Conservation (phyloP, 495 filamentous ascomycete species). For the Penicillium canescens region DNA sequence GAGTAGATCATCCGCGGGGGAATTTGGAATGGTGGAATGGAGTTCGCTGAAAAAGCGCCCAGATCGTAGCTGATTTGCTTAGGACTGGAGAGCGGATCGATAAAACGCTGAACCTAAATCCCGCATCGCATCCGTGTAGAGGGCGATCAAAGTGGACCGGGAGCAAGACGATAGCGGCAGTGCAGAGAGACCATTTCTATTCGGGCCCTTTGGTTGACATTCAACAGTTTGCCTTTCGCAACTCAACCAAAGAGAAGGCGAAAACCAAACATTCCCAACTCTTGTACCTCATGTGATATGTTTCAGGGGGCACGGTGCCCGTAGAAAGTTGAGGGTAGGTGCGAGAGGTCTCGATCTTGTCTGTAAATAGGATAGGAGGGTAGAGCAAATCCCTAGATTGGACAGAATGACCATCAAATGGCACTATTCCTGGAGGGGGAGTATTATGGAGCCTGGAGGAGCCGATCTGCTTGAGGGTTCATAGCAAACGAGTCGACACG, state of each 20-base stretch:
- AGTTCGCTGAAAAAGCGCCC: slow-evolving; percentile 9
- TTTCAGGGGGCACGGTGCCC: slow-evolving; percentile 17
- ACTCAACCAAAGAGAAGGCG: slow-evolving; percentile 20
- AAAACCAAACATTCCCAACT: slow-evolving; percentile 7
- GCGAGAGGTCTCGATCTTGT: slow-evolving; percentile 15
- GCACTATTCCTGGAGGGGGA: slow-evolving; percentile 15
- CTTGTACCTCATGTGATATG: slow-evolving; percentile 20
- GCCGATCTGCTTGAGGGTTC: slow-evolving; percentile 19
- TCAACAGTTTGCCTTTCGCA: slow-evolving; percentile 21
- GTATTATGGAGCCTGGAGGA: slow-evolving; percentile 16
- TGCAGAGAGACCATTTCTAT: slow-evolving; percentile 9
- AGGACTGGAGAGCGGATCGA: slow-evolving; percentile 38
- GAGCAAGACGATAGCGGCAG: slow-evolving; percentile 19
- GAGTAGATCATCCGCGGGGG: slow-evolving; percentile 25
- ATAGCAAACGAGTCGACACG: slow-evolving; percentile 21
- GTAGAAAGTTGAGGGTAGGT: slow-evolving; percentile 7
- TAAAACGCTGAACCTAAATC: slow-evolving; percentile 43
- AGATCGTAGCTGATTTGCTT: slow-evolving; percentile 26
- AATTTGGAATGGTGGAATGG: too few species aligned
- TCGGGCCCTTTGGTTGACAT: neutral
- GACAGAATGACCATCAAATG: slow-evolving; percentile 3
- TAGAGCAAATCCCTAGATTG: slow-evolving; percentile 15
- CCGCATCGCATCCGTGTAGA: slow-evolving; percentile 37
- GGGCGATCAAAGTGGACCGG: slow-evolving; percentile 27
- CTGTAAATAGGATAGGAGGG: slow-evolving; percentile 11